phyloP scores from a whole-genome alignment of 768 basidiomycete genomes.

The Agaricus sinodeliciosus region DNA sequence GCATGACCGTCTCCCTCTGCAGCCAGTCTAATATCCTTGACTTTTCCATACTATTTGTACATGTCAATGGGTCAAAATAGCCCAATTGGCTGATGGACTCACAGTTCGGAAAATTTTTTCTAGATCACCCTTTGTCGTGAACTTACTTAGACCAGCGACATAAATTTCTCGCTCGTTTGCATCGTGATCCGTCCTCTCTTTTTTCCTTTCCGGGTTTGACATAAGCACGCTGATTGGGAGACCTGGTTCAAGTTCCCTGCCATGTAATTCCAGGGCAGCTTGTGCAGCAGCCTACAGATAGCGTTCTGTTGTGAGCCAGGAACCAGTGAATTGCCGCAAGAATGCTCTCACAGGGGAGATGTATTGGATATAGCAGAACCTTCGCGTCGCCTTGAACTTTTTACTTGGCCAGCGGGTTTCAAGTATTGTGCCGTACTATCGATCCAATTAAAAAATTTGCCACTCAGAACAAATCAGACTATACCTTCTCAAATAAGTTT shows the following conservation, averaged over 20 bases:
- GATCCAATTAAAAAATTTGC: background rate
- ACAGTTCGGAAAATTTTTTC: conserved; percentile 74
- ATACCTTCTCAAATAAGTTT: conserved; percentile 71
- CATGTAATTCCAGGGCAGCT: conserved; percentile 74
- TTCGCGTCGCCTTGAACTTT: conserved; percentile 84
- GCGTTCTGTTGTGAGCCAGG: background rate
- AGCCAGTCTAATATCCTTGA: conserved; percentile 80
- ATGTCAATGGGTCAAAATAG: background rate
- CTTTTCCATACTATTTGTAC: conserved; percentile 59
- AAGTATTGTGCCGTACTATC: conserved; percentile 82
- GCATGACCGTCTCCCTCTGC: conserved; percentile 61
- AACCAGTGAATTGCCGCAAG: background rate
- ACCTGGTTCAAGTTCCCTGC: conserved; percentile 64
- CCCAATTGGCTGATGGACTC: conserved; percentile 17
- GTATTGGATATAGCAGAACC: conserved; percentile 95
- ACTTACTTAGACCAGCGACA: conserved; percentile 79
- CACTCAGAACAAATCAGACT: conserved; percentile 11
- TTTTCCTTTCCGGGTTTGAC: conserved; percentile 86
- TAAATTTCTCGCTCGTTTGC: conserved; percentile 83
- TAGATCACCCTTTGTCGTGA: conserved; percentile 71
- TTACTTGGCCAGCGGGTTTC: conserved; percentile 98
- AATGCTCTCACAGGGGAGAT: conserved; percentile 61
- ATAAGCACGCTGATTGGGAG: conserved; percentile 70
- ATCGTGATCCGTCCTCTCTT: conserved; percentile 84
- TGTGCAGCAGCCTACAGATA: conserved; percentile 55